A percentile compares a stretch with the other conserved stretches of the same genome.
Conservation (phyloP, 2,329 filamentous ascomycete genomes). For the Teratosphaeria pseudoeucalypti region DNA sequence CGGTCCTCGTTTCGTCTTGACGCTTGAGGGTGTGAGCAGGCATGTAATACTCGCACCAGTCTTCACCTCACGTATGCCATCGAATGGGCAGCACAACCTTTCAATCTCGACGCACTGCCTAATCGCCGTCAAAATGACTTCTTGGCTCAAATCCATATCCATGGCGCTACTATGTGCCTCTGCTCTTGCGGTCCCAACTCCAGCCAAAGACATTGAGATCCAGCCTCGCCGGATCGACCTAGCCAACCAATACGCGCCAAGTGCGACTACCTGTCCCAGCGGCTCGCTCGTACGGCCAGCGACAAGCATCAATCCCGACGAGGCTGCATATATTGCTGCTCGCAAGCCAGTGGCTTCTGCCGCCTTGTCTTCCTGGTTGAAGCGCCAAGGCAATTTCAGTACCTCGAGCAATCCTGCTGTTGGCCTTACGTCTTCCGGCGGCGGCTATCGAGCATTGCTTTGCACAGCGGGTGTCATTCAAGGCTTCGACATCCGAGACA, state of each 20-base stretch:
- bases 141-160: neutral
- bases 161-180: neutral
- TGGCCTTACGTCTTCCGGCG: constrained; percentile 34
- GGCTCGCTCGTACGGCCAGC: constrained; percentile 28
- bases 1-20: neutral
- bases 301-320: constrained; percentile 26
- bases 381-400: constrained; percentile 27
- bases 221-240: neutral
- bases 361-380: constrained; percentile 30
- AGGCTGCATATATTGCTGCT: constrained; percentile 29
- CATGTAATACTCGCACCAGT: neutral
- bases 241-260: constrained; percentile 20
- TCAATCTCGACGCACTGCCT: neutral
- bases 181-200: constrained; percentile 1
- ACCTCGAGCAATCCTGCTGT: constrained; percentile 30
- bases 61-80: neutral
- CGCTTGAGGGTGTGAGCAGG: neutral
- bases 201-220: neutral
- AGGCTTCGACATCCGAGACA: constrained; percentile 35
- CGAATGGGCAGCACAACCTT: neutral
- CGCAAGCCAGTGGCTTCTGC: constrained; percentile 31
- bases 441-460: constrained; percentile 34
- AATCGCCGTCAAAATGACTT: neutral
- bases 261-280: constrained; percentile 28
- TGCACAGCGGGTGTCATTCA: constrained; percentile 32